Evolutionary conservation across 1,284 basidiomycete species (phyloP).

Genomic region (Naganishia albida): DNA sequence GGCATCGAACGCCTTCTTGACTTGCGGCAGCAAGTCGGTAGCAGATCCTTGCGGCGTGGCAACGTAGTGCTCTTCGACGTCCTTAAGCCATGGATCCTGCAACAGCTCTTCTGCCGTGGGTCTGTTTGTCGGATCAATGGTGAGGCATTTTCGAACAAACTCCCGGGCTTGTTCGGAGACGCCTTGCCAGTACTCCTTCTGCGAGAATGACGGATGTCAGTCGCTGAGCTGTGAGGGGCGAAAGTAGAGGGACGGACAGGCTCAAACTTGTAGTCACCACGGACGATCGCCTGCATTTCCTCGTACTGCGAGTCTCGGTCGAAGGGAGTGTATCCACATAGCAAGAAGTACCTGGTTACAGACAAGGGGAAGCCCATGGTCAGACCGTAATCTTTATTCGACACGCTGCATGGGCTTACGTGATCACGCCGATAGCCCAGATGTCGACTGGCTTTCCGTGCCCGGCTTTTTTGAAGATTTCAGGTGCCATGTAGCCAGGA

Average conservation of each 20-base stretch:
- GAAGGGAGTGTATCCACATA: conserved; percentile 92
- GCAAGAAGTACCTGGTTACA: conserved; percentile 70
- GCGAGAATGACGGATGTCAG: neutral
- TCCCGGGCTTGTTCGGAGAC: conserved; percentile 76
- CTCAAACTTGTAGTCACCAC: conserved; percentile 88
- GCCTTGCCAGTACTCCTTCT: conserved; percentile 78
- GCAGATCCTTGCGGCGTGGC: conserved; percentile 66
- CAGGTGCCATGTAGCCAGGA: conserved; percentile 87
- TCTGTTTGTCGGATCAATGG: conserved; percentile 72
- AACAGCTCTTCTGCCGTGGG: conserved; percentile 74
- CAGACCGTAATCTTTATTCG: no score
- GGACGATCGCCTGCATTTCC: conserved; percentile 90
- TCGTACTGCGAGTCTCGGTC: conserved; percentile 83
- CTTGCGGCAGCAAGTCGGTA: conserved; percentile 80
- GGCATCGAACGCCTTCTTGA: conserved; percentile 85
- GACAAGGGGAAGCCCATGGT: neutral
- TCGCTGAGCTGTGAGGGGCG: conserved; percentile 30
- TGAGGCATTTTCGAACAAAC: conserved; percentile 79
- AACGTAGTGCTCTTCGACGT: conserved; percentile 68
- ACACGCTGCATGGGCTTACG: conserved; percentile 52
- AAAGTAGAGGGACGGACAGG: conserved; percentile 54
- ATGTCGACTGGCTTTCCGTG: conserved; percentile 95
- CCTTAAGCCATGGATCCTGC: conserved; percentile 73
- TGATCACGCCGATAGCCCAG: conserved; percentile 96
- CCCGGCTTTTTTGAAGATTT: conserved; percentile 95